Evolutionary conservation across 345 rosid genomes (phyloP).

Genomic region (Citrus mangshanensis): DNA sequence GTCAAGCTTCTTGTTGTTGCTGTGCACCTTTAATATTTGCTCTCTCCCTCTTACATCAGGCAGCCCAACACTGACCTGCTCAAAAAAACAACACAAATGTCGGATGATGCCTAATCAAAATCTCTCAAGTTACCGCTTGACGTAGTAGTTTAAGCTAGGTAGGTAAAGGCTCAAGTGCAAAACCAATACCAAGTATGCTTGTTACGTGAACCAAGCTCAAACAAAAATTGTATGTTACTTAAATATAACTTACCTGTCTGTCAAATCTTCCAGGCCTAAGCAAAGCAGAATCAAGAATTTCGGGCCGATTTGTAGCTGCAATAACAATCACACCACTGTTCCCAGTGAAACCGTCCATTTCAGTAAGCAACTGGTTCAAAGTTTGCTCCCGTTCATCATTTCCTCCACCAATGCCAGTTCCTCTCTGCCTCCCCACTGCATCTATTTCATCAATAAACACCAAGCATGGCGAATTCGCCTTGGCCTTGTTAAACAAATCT

Average conservation of each 20-base stretch:
- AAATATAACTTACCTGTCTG: slow-evolving; percentile 44
- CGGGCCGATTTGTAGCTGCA: slow-evolving; percentile 78
- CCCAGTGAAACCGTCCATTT: slow-evolving; percentile 71
- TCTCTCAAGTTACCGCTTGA: no score
- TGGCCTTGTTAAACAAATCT: slow-evolving; percentile 79
- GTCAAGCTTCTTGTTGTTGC: slow-evolving; percentile 69
- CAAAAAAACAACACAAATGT: neutral
- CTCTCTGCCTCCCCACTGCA: slow-evolving; percentile 78
- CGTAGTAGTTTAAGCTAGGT: neutral
- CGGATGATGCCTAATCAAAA: neutral
- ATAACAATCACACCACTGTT: slow-evolving; percentile 67
- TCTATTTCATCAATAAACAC: slow-evolving; percentile 84
- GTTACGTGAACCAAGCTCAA: neutral
- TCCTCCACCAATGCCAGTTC: slow-evolving; percentile 84
- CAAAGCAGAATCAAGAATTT: slow-evolving; percentile 72
- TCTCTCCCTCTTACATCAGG: slow-evolving; percentile 77
- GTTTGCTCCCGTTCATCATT: slow-evolving; percentile 88
- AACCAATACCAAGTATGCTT: neutral
- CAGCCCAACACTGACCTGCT: slow-evolving; percentile 58
- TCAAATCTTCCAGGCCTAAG: slow-evolving; percentile 80
- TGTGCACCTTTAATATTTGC: slow-evolving; percentile 67
- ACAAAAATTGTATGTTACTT: neutral
- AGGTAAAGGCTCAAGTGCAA: neutral
- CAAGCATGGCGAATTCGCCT: slow-evolving; percentile 62
- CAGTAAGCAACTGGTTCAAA: slow-evolving; percentile 71